Base-by-base conservation (phyloP, 305 asterid species). In the Petunia hybrid region DNA sequence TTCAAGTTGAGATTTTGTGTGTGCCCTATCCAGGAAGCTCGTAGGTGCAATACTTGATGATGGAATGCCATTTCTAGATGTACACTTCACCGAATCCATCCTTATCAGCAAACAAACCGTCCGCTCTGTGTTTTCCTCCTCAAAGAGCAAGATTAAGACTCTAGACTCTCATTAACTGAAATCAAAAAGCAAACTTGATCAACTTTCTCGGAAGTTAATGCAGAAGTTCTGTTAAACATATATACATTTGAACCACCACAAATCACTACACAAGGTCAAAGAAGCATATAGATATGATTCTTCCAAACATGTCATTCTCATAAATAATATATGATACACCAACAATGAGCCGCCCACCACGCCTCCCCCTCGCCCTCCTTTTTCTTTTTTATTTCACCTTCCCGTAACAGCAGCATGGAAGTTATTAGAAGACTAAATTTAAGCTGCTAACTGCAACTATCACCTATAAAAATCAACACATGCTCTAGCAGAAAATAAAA, bases 21-120 rank as follows among this genome's bases (percentile, higher is more conserved):
- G 89, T 85, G 84, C 80, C 86, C 87, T 87, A 82, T 80, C 88
- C 80, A 82, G 82, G 85, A 88, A 85, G 78, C 85, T 88, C 70
- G 84, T 68, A 80, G 89, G 85, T 80, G 87, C 89, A 84, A 85
- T 80, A 80, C 81, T 88, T 87, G 80, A 75, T 69, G 92, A 85
- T 80, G 93, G 90, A 75, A 81, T 86, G 76, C 84, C 85, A 79
- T 80, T 60, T 56, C 84, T 83, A 63, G 91, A 79, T 55, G 86
- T 63, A 81, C 86, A 87, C 88, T 92, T 90, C 84, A 81, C 86
- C 67, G 76, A 82, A 85, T 90, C 94, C 99, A 94, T 96, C 91
- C 98, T 93, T 92, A 80, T 77, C 82, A 91, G 74, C 56, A 83
- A 43, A 69, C 61, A 69, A 84, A 65, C n/a, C 56, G 68, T 63